phyloP scores from a whole-genome alignment of 2,329 filamentous ascomycete species.

The Metarhizium album region DNA sequence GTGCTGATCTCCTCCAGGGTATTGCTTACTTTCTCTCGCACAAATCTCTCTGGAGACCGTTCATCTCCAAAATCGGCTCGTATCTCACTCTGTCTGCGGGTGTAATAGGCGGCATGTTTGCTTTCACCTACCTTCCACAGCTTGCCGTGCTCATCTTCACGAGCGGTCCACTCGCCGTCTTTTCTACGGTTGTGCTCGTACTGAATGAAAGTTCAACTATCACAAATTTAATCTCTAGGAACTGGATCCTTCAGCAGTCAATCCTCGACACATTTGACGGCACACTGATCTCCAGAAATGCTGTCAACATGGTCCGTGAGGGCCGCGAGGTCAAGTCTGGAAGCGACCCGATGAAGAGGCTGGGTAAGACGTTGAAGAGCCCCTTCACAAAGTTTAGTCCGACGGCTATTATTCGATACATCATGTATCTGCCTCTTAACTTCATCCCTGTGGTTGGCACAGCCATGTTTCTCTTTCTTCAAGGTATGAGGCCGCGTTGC shows the following conservation, averaged over 20 bases:
- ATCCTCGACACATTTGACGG: conserved; percentile 86
- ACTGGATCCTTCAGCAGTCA: conserved; percentile 70
- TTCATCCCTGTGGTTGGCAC: conserved; percentile 88
- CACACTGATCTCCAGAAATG: conserved; percentile 41
- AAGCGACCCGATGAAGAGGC: conserved; percentile 43
- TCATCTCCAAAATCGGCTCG: conserved; percentile 42
- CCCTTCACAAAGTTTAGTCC: conserved; percentile 47
- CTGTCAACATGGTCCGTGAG: conserved; percentile 53
- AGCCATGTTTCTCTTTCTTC: conserved; percentile 64
- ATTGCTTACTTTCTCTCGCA: conserved; percentile 49
- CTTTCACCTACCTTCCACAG: conserved; percentile 79
- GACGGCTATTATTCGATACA: conserved; percentile 60
- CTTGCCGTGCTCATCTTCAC: conserved; percentile 73
- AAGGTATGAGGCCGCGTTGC: conserved; percentile 37
- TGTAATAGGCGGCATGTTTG: conserved; percentile 73
- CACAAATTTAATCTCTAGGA: conserved; percentile 47
- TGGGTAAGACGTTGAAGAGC: conserved; percentile 47
- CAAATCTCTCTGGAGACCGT: conserved; percentile 46
- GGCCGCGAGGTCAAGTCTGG: conserved; percentile 62
- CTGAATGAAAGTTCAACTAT: conserved; percentile 51
- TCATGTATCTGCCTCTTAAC: conserved; percentile 84
- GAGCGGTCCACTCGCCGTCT: conserved; percentile 70
- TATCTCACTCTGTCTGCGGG: conserved; percentile 60
- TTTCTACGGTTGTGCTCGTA: conserved; percentile 60
- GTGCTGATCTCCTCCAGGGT: conserved; percentile 28